These are phyloP conservation scores for Eimeria zaria DNA, from an alignment of 169 alveolate genomes.

Conservation along the genomic window DNA sequence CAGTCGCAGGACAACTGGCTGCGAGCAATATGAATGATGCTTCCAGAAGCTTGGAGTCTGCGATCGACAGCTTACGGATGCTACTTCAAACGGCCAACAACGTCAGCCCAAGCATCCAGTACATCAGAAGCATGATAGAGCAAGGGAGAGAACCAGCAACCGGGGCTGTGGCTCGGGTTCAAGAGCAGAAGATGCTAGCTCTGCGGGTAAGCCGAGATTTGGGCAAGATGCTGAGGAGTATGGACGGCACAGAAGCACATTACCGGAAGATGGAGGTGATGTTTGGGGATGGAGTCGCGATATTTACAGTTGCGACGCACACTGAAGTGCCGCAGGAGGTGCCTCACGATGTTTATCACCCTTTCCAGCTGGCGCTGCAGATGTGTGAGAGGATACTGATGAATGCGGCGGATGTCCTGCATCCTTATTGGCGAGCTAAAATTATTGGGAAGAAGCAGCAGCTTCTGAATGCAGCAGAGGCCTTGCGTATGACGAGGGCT, in stretches of 20 bases:
- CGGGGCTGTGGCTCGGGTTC: constrained; percentile 4
- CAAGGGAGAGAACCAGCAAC: background rate
- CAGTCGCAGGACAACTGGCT: background rate
- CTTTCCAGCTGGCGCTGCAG: constrained; percentile 3
- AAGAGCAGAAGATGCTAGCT: background rate
- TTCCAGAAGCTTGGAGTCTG: background rate
- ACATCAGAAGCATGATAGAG: background rate
- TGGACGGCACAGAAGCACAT: background rate
- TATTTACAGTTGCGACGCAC: constrained; percentile 18
- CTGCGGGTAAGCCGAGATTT: constrained; percentile 3
- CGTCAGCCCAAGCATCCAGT: background rate
- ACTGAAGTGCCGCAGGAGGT: background rate
- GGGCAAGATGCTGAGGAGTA: background rate
- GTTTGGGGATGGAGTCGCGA: background rate
- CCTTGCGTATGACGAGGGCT: background rate
- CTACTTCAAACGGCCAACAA: background rate
- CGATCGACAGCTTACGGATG: background rate
- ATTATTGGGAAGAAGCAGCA: background rate
- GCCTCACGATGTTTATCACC: background rate
- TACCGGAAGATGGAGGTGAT: background rate
- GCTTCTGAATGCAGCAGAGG: background rate
- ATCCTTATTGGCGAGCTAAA: background rate
- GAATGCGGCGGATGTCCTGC: background rate
- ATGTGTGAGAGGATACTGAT: background rate
- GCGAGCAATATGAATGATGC: background rate